Evolutionary conservation across 768 basidiomycete genomes (phyloP), one percentile per base, ranked within the genome.

Genomic region (Russula sp.): DNA sequence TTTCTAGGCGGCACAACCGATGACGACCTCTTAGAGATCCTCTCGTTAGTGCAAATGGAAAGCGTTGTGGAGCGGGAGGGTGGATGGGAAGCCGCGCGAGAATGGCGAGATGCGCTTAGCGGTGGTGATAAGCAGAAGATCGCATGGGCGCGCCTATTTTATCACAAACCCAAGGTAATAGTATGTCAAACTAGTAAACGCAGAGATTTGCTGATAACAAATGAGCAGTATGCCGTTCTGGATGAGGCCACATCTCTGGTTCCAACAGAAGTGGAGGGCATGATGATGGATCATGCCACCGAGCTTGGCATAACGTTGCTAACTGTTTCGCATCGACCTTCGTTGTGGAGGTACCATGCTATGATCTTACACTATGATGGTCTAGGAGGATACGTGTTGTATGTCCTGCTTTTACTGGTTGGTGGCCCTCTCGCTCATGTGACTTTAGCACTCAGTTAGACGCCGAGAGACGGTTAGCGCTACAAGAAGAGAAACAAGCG

Each of bases 81-180:
- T n/a, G 96, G 96, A 13, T 98, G 94, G 94, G 88, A 90, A 68
- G 78, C 79, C 8, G 79, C 82, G n/a, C 81, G 86, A 51, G 96
- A 98, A 69, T 98, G 96, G 96, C 82, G 92, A 65, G 94, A 97
- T 71, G 83, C 90, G 2, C 75, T 98, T 38, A 93, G 90, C 69
- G 95, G 96, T 1, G 95, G 95, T 20, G 96, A 97, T 73, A 93
- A 98, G 73, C 95, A 98, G 75, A 87, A 95, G 75, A 88, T 98
- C 60, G 96, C 96, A 0, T 98, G 96, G 93, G 96, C 93, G 13
- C 78, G 96, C 67, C 73, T 99, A 67, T 99, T 98, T 71, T 99
- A 99, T 72, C 96, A 98, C 70, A 78, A 81, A 60, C 96, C 96
- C 10, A 95, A 93, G 81, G 93, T 86, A 65, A 79, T 70, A 5